Percentiles rank a stretch among this genome's conserved stretches.
These are phyloP conservation scores for Straminergon stramineum DNA, from an alignment of 225 moss, liverwort and hornwort species.

Conservation along the genomic window DNA sequence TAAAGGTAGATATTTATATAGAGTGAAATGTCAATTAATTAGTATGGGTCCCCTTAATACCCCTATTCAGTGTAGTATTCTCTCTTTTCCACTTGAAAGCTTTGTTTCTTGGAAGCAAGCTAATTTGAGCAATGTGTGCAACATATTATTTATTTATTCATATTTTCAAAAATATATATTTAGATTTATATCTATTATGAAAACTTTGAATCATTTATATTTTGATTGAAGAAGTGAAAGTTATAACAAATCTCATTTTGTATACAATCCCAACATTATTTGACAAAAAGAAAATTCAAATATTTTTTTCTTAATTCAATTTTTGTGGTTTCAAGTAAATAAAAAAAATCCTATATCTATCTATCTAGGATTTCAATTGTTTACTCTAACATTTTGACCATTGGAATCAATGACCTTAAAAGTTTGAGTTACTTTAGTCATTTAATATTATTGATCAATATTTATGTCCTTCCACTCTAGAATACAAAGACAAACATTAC, in stretches of 20 bases:
- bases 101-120: accelerated
- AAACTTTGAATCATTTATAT: not conserved
- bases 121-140: not conserved
- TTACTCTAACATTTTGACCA: accelerated
- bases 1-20: too few species aligned
- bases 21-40: too few species aligned
- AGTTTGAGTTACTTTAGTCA: not conserved
- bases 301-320: not conserved
- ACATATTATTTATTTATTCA: not conserved
- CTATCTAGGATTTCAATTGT: not conserved
- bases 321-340: too few species aligned
- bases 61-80: too few species aligned
- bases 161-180: not conserved
- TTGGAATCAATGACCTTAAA: not conserved
- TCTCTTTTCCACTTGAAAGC: not conserved
- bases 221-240: not conserved
- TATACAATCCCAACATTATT: not conserved
- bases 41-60: too few species aligned
- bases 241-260: not conserved
- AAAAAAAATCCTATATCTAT: not conserved
- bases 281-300: not conserved
- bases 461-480: not conserved
- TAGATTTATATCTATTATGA: not conserved
- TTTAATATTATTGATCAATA: not conserved
- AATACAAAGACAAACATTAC: not conserved